Evolutionary conservation across 225 moss, liverwort and hornwort genomes (phyloP).

Genomic region (Marchantia paleacea): DNA sequence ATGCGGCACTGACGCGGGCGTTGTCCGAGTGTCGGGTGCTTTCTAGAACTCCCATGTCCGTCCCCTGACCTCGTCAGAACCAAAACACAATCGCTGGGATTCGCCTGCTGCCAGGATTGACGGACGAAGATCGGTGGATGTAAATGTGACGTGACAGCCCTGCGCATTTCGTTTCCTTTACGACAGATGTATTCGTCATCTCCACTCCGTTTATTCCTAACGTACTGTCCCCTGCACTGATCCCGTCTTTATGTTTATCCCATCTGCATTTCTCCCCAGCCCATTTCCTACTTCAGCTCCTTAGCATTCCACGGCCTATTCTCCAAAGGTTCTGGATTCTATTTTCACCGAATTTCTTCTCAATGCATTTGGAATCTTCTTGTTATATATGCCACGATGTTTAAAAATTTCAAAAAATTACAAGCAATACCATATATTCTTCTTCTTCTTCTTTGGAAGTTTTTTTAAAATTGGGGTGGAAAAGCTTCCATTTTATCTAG

Average conservation of each 20-base stretch:
- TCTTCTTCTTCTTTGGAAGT: too few relatives aligned
- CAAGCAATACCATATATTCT: too few relatives aligned
- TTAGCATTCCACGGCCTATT: too few relatives aligned
- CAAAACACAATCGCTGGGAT: neutral
- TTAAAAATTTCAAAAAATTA: too few relatives aligned
- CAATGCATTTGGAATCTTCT: too few relatives aligned
- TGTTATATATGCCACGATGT: too few relatives aligned
- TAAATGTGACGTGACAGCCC: neutral
- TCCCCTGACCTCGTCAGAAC: neutral
- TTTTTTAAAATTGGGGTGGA: too few relatives aligned
- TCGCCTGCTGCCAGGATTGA: neutral
- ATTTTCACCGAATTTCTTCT: too few relatives aligned
- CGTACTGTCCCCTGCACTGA: neutral
- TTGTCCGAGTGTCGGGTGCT: slow-evolving; percentile 10
- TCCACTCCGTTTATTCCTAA: neutral
- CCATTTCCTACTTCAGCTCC: neutral
- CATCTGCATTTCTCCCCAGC: neutral
- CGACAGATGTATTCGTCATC: neutral
- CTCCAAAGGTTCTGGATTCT: too few relatives aligned
- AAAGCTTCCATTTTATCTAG: too few relatives aligned
- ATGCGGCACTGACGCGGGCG: neutral
- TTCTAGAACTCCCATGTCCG: slow-evolving; percentile 5
- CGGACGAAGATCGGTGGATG: neutral
- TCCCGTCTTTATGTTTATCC: neutral
- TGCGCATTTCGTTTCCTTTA: neutral